Conservation (phyloP, 1,139 yeast genomes). For the Diutina pseudorugosa region DNA sequence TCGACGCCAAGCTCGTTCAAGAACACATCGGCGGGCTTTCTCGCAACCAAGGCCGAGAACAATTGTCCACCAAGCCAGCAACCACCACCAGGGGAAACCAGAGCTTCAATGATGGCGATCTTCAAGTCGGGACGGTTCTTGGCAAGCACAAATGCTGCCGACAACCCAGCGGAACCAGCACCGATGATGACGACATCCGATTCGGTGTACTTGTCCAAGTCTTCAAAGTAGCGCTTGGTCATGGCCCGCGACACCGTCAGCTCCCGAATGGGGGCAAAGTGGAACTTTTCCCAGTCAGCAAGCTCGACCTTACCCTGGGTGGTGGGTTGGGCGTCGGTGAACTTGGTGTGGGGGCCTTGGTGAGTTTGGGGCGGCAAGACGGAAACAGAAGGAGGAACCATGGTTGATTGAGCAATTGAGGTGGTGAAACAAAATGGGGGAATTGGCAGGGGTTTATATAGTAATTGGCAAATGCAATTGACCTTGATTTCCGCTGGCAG, state of each 20-base stretch:
- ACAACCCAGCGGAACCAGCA: conserved; percentile 70
- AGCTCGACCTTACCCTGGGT: conserved; percentile 10
- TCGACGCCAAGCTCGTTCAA: conserved; percentile 52
- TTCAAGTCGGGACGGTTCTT: conserved; percentile 67
- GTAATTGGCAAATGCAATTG: background rate
- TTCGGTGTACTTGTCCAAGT: conserved; percentile 63
- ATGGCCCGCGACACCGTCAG: conserved; percentile 76
- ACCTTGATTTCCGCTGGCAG: background rate
- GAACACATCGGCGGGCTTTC: conserved; percentile 66
- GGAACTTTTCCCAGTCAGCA: conserved; percentile 56
- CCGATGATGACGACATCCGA: conserved; percentile 68
- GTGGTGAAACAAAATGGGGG: background rate
- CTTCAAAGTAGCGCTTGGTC: conserved; percentile 67
- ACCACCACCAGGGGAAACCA: conserved; percentile 73
- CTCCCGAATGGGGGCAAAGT: conserved; percentile 65
- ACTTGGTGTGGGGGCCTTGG: background rate
- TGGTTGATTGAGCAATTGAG: background rate
- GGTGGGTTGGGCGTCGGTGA: background rate
- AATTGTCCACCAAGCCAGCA: conserved; percentile 76
- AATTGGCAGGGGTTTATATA: background rate
- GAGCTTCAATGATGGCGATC: conserved; percentile 64
- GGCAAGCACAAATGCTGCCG: conserved; percentile 64
- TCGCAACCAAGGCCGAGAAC: conserved; percentile 67
- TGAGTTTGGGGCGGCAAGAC: background rate
- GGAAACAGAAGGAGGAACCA: background rate